A percentile compares a stretch with the other conserved stretches of the same genome.
Evolutionary conservation across 805 yeast species (phyloP).

Genomic region (Pichia sporocuriosa): DNA sequence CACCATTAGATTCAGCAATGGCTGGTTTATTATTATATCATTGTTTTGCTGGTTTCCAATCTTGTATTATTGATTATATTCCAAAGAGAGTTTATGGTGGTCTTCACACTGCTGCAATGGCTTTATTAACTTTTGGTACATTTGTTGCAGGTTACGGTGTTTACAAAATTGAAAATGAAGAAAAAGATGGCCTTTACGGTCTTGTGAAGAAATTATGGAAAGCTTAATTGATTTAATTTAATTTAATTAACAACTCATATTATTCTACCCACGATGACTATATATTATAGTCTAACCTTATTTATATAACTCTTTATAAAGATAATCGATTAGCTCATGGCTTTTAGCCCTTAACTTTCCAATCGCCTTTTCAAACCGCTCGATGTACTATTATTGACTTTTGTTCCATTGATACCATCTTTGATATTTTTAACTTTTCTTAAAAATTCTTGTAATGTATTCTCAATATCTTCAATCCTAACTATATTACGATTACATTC

Average conservation of each 20-base stretch:
- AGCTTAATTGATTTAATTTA: constrained; percentile 15
- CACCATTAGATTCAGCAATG: constrained; percentile 52
- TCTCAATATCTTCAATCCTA: neutral
- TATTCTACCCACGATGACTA: too few relatives aligned
- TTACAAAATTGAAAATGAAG: constrained; percentile 58
- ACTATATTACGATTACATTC: too few relatives aligned
- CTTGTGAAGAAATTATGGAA: constrained; percentile 31
- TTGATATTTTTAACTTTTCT: too few relatives aligned
- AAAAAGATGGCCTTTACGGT: constrained; percentile 57
- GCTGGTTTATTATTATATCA: constrained; percentile 54
- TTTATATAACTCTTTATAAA: neutral
- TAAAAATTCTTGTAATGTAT: neutral
- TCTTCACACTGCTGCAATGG: constrained; percentile 55
- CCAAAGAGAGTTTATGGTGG: constrained; percentile 68
- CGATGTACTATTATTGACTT: too few relatives aligned
- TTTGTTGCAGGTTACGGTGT: constrained; percentile 63
- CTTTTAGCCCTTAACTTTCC: too few relatives aligned
- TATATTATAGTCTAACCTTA: neutral
- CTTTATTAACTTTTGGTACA: constrained; percentile 55
- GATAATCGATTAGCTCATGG: too few relatives aligned
- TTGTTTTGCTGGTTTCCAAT: constrained; percentile 63
- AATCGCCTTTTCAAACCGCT: too few relatives aligned
- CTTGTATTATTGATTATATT: constrained; percentile 74
- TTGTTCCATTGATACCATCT: too few relatives aligned
- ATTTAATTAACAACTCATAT: too few relatives aligned